Evolutionary conservation across 805 yeast genomes (phyloP).

Genomic region (Debaryomyces tyrocola): DNA sequence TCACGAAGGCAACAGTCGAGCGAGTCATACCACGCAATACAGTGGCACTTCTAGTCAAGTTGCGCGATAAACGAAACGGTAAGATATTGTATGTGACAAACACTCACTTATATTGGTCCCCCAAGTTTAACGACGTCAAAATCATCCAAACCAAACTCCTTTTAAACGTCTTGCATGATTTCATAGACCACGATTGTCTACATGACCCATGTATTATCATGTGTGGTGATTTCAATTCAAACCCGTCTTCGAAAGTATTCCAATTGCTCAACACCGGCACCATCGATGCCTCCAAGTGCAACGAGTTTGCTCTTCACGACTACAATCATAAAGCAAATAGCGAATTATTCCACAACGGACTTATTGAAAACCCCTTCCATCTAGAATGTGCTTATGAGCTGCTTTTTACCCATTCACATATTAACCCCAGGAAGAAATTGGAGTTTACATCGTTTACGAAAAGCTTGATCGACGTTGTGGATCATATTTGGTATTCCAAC

Average conservation of each 20-base stretch:
- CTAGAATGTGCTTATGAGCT: conserved; percentile 43
- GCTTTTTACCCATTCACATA: conserved; percentile 80
- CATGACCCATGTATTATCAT: conserved; percentile 71
- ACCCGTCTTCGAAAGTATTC: conserved; percentile 87
- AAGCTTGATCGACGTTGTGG: conserved; percentile 87
- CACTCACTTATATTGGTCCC: conserved; percentile 99
- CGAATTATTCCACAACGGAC: conserved; percentile 61
- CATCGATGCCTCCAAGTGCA: conserved; percentile 59
- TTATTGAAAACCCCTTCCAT: neutral
- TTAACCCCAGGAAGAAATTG: conserved; percentile 79
- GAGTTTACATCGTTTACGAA: conserved; percentile 96
- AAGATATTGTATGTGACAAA: conserved; percentile 50
- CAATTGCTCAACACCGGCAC: conserved; percentile 81
- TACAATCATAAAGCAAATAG: conserved; percentile 85
- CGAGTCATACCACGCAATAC: conserved; percentile 51
- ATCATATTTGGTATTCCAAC: conserved; percentile 93
- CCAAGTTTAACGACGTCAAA: conserved; percentile 92
- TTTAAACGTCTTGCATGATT: conserved; percentile 77
- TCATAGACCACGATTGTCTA: conserved; percentile 54
- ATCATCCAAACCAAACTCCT: conserved; percentile 92
- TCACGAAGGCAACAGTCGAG: conserved; percentile 30
- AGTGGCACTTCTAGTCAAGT: conserved; percentile 52
- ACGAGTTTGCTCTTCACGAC: conserved; percentile 78
- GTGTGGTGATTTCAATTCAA: conserved; percentile 96
- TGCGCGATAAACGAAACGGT: conserved; percentile 43